phyloP scores from a whole-genome alignment of 352 stramenopile species.

The Globisporangium mamillatum region DNA sequence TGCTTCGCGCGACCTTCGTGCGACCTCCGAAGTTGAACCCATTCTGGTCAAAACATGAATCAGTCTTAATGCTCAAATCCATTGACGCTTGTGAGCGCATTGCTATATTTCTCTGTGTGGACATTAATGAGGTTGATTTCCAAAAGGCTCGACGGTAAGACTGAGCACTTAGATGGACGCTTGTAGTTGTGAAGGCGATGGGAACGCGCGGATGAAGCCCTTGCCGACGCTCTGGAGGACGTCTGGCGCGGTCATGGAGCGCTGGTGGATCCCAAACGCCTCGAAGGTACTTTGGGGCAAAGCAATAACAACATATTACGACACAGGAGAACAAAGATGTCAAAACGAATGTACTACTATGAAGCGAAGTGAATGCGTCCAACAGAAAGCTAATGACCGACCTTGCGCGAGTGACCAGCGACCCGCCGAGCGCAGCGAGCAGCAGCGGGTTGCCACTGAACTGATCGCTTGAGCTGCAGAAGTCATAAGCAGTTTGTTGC shows the following conservation, averaged over 20 bases:
- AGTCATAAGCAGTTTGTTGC: background rate
- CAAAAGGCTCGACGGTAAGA: background rate
- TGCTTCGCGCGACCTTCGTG: slow-evolving; percentile 10
- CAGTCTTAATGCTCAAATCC: background rate
- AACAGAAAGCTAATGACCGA: slow-evolving; percentile 6
- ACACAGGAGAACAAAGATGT: background rate
- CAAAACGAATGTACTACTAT: background rate
- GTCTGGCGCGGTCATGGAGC: slow-evolving; percentile 85
- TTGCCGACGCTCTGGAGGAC: slow-evolving; percentile 66
- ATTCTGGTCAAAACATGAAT: background rate
- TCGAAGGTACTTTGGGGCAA: slow-evolving; percentile 30
- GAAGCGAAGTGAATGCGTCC: background rate
- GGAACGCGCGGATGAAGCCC: slow-evolving; percentile 51
- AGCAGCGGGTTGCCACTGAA: slow-evolving; percentile 54
- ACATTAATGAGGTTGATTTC: background rate
- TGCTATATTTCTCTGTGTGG: background rate
- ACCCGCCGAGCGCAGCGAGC: slow-evolving; percentile 74
- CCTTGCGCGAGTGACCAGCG: slow-evolving; percentile 77
- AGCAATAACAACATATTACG: background rate
- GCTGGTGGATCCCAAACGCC: slow-evolving; percentile 67
- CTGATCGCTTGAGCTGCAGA: slow-evolving; percentile 16
- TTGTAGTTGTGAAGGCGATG: background rate
- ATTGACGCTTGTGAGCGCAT: background rate
- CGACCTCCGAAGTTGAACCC: slow-evolving; percentile 1
- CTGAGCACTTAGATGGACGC: slow-evolving; percentile 5